Evolutionary conservation across 257 asterid species (phyloP).

Genomic region (Solanum sparsipilum): DNA sequence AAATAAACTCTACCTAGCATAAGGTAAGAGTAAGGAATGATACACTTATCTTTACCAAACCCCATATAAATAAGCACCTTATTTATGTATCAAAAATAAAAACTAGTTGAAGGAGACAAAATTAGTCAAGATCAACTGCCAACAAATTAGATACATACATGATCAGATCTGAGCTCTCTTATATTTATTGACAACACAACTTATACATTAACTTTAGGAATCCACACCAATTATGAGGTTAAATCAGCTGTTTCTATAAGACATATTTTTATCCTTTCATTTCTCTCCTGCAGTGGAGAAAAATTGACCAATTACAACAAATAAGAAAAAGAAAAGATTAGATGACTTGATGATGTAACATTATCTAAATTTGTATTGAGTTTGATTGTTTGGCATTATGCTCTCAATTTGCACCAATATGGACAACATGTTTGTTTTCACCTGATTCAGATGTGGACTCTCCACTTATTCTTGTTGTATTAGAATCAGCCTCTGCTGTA

Average conservation of each 20-base stretch:
- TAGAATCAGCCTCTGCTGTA: slow-evolving; percentile 19
- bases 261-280: not conserved
- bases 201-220: not conserved
- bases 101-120: not conserved
- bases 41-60: not conserved
- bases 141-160: not conserved
- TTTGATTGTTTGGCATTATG: not conserved
- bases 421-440: slow-evolving; percentile 41
- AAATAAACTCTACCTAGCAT: too few species aligned
- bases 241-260: not conserved
- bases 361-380: not conserved
- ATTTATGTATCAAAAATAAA: too few species aligned
- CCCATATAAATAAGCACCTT: not conserved
- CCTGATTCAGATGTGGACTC: slow-evolving; percentile 43
- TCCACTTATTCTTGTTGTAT: slow-evolving; percentile 16
- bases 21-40: too few species aligned
- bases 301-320: not conserved
- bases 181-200: not conserved
- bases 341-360: not conserved
- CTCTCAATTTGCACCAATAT: slow-evolving; percentile 47
- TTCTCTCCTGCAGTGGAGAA: not conserved
- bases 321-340: not conserved
- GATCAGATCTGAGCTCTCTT: not conserved
- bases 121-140: not conserved
- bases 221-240: not conserved